Conservation (phyloP, 1,284 basidiomycete genomes). For the Pascua guehoae region DNA sequence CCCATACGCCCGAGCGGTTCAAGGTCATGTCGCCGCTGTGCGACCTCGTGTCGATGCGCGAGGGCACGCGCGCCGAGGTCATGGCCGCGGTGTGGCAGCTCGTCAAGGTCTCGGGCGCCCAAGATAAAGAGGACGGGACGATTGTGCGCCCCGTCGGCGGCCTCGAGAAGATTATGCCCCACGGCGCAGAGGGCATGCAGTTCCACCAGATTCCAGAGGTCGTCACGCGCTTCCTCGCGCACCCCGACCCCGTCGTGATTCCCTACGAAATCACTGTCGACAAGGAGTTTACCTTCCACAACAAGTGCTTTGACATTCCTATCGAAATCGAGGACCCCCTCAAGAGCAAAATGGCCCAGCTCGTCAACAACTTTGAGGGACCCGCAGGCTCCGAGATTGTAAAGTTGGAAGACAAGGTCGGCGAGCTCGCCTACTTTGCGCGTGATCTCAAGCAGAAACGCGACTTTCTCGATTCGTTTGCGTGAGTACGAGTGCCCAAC, state of each 20-base stretch:
- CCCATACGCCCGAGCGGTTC: conserved; percentile 82
- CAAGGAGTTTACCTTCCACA: conserved; percentile 42
- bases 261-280: conserved; percentile 58
- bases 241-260: conserved; percentile 80
- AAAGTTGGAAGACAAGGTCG: conserved; percentile 84
- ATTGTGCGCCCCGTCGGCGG: conserved; percentile 72
- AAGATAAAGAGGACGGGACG: conserved; percentile 84
- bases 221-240: conserved; percentile 71
- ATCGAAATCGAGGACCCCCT: conserved; percentile 82
- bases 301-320: conserved; percentile 80
- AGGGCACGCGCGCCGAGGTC: conserved; percentile 78
- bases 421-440: conserved; percentile 71
- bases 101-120: conserved; percentile 78
- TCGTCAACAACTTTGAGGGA: conserved; percentile 68
- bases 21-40: conserved; percentile 76
- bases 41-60: conserved; percentile 71
- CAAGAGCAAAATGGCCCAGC: conserved; percentile 69
- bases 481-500: conserved; percentile 43
- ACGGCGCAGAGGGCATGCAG: conserved; percentile 60
- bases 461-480: conserved; percentile 80
- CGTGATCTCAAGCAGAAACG: conserved; percentile 81
- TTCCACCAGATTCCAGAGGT: conserved; percentile 85
- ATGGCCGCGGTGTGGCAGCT: conserved; percentile 88
- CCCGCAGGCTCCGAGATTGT: conserved; percentile 63
- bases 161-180: conserved; percentile 55